Percentiles rank a stretch among this genome's conserved stretches.
Evolutionary conservation across 805 yeast species (phyloP).

Genomic region (Zygotorulaspora chibaensis): DNA sequence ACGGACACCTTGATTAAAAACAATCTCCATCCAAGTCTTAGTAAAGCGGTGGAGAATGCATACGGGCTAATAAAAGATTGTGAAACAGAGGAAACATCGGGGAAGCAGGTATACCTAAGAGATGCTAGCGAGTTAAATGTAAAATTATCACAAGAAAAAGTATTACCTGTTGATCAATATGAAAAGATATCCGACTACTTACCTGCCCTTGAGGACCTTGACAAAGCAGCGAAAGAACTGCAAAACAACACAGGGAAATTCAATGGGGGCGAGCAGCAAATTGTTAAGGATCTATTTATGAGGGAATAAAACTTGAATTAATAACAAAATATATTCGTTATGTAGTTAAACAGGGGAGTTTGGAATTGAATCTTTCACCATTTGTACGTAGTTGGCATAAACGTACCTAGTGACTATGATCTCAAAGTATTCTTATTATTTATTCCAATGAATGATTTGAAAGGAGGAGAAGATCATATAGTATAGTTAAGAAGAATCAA

Average conservation of each 20-base stretch:
- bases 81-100: constrained; percentile 4
- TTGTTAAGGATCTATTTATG: neutral
- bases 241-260: constrained; percentile 7
- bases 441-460: too few species aligned
- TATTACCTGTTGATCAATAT: neutral
- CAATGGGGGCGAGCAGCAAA: constrained; percentile 1
- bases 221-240: constrained; percentile 8
- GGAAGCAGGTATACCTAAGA: constrained; percentile 5
- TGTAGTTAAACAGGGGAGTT: too few species aligned
- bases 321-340: too few species aligned
- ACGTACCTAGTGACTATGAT: too few species aligned
- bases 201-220: constrained; percentile 12
- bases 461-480: too few species aligned
- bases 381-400: too few species aligned
- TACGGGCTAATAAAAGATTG: constrained; percentile 22
- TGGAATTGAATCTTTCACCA: too few species aligned
- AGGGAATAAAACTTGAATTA: neutral
- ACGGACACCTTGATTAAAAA: constrained; percentile 20
- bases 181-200: constrained; percentile 3
- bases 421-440: too few species aligned
- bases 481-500: too few species aligned
- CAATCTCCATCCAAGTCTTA: constrained; percentile 29
- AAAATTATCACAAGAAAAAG: neutral
- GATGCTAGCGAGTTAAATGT: constrained; percentile 15
- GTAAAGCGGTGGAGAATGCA: constrained; percentile 27